Evolutionary conservation across 2,329 filamentous ascomycete genomes (phyloP), one percentile per base, ranked within the genome.

Genomic region (Xylaria sp.): DNA sequence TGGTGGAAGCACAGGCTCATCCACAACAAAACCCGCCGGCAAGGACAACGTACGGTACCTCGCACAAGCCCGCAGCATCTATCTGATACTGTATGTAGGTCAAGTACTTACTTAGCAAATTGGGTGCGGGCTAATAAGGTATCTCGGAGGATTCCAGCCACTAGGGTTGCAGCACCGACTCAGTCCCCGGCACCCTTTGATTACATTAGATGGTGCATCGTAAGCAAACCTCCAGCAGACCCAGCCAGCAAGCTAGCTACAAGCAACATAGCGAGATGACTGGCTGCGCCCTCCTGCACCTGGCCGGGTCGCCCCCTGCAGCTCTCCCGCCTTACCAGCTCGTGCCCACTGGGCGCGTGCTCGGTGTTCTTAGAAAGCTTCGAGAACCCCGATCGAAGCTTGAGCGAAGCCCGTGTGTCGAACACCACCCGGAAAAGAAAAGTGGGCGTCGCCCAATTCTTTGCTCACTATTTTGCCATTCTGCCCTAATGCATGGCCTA

Each of bases 331-430:
- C 71, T 68, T 71, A 71, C 68, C 72, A 73, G 68, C 70, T 71
- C 72, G 70, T 73, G 65, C 68, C 71, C 69, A 69, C 56, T 34
- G n/a, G 57, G 57, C 65, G 61, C 59, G 42, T 58, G 69, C 71
- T 74, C 74, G 68, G 69, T 39, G 58, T 61, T 62, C 65, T 69
- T 71, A 42, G 69, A 73, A 73, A 57, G 61, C 73, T 79, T 79
- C 77, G 67, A 75, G 74, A 76, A 77, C 71, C 39, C 72, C 72
- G 69, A 75, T 78, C 65, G 77, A 79, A 79, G 77, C 74, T 71
- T 75, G 69, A 65, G 65, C 57, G 71, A 72, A 72, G 69, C 65
- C 64, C 59, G 36, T 27, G 42, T 19, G 61, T 59, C 48, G 58
- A 69, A 74, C 73, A 74, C 59, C 63, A 68, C 7, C 27, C 61